Conservation (phyloP, 75 land plant genomes). For the Picea glauca region DNA sequence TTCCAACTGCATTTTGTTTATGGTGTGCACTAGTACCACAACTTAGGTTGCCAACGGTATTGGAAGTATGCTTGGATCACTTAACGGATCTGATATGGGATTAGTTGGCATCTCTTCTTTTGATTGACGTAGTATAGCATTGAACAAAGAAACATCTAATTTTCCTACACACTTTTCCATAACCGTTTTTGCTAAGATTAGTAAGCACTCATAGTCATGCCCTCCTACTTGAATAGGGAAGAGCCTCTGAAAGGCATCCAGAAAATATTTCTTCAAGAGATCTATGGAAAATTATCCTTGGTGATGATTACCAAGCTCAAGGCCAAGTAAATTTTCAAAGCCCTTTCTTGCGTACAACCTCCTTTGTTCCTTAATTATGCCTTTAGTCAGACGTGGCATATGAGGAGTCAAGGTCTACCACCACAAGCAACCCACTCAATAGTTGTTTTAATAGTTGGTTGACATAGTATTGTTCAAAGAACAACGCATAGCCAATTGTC, state of each 20-base stretch:
- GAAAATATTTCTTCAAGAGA: slow-evolving; percentile 82
- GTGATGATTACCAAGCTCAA: slow-evolving; percentile 61
- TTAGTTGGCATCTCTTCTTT: slow-evolving; percentile 86
- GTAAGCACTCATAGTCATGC: slow-evolving; percentile 93
- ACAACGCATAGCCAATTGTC: slow-evolving; percentile 61
- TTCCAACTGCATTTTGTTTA: slow-evolving; percentile 84
- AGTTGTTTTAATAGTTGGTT: slow-evolving; percentile 72
- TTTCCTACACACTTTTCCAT: no score
- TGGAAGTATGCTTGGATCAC: slow-evolving; percentile 79
- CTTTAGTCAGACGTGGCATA: slow-evolving; percentile 63
- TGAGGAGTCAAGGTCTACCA: slow-evolving; percentile 77
- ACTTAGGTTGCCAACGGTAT: slow-evolving; percentile 81
- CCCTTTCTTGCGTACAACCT: slow-evolving; percentile 14
- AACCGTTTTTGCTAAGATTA: slow-evolving; percentile 72
- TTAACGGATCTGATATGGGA: slow-evolving; percentile 93
- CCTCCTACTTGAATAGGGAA: slow-evolving; percentile 88
- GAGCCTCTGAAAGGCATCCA: slow-evolving; percentile 71
- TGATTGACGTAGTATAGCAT: slow-evolving; percentile 88
- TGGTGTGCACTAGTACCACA: slow-evolving; percentile 92
- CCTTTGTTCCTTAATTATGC: not conserved
- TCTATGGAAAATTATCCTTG: slow-evolving; percentile 78
- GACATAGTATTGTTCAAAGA: slow-evolving; percentile 53
- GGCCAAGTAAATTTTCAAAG: slow-evolving; percentile 29
- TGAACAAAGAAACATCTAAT: slow-evolving; percentile 95
- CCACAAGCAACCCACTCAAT: slow-evolving; percentile 93